Conservation (phyloP, 1,139 yeast species). For the Debaryomyces coudertii region DNA sequence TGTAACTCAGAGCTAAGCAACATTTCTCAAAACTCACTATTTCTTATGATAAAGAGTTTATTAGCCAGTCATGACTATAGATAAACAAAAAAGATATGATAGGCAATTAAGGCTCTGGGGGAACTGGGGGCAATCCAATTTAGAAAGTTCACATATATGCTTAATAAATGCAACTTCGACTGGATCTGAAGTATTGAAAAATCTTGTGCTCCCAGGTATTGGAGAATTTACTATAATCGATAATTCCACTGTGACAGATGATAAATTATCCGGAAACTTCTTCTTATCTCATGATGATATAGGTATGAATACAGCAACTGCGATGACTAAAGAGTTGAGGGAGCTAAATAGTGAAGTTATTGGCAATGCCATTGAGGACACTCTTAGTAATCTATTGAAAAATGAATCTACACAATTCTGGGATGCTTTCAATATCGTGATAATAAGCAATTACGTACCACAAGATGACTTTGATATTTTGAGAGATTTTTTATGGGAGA, state of each 20-base stretch:
- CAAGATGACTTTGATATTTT: constrained; percentile 26
- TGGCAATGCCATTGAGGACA: constrained; percentile 35
- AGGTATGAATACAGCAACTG: constrained; percentile 44
- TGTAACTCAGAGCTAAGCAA: not conserved
- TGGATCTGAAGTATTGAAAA: constrained; percentile 74
- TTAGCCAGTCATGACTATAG: constrained; percentile 28
- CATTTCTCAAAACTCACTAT: not conserved
- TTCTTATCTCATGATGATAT: constrained; percentile 54
- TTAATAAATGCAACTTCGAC: constrained; percentile 62
- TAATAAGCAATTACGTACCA: constrained; percentile 42
- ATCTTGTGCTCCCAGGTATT: constrained; percentile 79
- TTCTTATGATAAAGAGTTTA: not conserved
- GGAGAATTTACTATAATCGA: constrained; percentile 70
- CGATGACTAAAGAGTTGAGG: constrained; percentile 43
- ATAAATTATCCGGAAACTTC: constrained; percentile 62
- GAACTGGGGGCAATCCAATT: constrained; percentile 64
- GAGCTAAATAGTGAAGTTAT: constrained; percentile 66
- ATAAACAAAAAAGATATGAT: constrained; percentile 63
- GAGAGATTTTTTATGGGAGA: constrained; percentile 43
- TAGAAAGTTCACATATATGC: constrained; percentile 63
- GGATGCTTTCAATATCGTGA: constrained; percentile 56
- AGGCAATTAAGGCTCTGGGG: constrained; percentile 93
- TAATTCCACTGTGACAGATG: constrained; percentile 37
- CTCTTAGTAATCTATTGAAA: constrained; percentile 23
- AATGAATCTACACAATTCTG: constrained; percentile 38